These are phyloP conservation scores for Geranomyces variabilis DNA, from an alignment of 192 early-diverging fungal genomes.

Conservation along the genomic window DNA sequence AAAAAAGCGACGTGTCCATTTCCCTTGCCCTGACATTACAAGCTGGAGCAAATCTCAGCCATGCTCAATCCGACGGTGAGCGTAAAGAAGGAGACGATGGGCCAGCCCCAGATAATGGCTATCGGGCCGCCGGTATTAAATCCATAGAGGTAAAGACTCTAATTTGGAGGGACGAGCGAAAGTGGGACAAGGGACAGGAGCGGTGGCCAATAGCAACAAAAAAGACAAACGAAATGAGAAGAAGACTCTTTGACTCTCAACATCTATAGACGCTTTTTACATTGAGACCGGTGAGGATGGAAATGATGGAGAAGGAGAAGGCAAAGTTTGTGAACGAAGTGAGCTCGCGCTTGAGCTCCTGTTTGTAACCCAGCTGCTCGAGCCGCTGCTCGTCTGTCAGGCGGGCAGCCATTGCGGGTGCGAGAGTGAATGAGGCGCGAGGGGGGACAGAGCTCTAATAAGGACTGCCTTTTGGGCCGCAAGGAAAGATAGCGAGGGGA, in stretches of 20 bases:
- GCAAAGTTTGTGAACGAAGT: conserved; percentile 33
- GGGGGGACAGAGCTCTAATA: too few relatives aligned
- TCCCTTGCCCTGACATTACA: too few relatives aligned
- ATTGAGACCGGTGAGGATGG: conserved; percentile 23
- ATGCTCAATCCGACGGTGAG: conserved; percentile 31
- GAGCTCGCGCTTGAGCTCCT: conserved; percentile 12
- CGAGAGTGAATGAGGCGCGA: too few relatives aligned
- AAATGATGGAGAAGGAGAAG: conserved; percentile 22
- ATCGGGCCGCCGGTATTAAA: conserved; percentile 34
- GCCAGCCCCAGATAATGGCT: conserved; percentile 39
- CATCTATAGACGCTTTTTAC: not conserved
- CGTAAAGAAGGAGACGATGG: conserved; percentile 21
- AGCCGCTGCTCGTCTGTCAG: conserved; percentile 34
- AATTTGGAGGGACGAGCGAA: not conserved
- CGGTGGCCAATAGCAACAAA: not conserved
- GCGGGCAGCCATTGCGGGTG: not conserved
- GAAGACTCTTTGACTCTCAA: too few relatives aligned
- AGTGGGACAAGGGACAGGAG: not conserved
- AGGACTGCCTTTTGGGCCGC: too few relatives aligned
- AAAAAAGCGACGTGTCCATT: too few relatives aligned
- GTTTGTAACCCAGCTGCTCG: conserved; percentile 38
- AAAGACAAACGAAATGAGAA: too few relatives aligned
- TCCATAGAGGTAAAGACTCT: conserved; percentile 11
- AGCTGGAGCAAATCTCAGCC: conserved; percentile 40
- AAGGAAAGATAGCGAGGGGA: too few relatives aligned